These are phyloP conservation scores for Citrus reticulata DNA, from an alignment of 345 rosid genomes.

Conservation along the genomic window DNA sequence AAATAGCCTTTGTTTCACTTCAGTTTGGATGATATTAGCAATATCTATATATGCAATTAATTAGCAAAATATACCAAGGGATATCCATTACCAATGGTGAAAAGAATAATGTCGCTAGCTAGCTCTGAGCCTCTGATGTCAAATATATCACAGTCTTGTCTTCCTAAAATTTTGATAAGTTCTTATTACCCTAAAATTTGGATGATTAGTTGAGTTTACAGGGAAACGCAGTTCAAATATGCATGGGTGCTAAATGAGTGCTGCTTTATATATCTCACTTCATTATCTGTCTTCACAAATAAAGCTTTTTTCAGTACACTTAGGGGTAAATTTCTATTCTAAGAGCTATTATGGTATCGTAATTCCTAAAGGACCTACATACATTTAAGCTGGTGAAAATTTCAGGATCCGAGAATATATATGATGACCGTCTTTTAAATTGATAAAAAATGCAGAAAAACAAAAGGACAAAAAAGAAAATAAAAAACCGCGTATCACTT, in stretches of 20 bases:
- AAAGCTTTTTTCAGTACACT: not conserved
- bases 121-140: not conserved
- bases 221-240: not conserved
- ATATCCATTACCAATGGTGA: not conserved
- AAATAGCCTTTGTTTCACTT: not conserved
- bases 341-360: not conserved
- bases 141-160: no score
- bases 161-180: not conserved
- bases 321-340: not conserved
- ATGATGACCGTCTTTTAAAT: not conserved
- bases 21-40: not conserved
- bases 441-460: no score
- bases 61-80: not conserved
- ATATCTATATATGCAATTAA: no score
- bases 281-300: not conserved
- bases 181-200: not conserved
- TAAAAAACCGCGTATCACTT: not conserved
- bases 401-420: not conserved
- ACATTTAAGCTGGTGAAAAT: no score
- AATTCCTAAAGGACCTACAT: no score
- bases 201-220: not conserved
- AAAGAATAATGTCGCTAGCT: not conserved
- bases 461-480: no score
- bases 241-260: not conserved
- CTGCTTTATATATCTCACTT: not conserved